Conservation (phyloP, 1,284 basidiomycete genomes). For the Ustilago lituana region DNA sequence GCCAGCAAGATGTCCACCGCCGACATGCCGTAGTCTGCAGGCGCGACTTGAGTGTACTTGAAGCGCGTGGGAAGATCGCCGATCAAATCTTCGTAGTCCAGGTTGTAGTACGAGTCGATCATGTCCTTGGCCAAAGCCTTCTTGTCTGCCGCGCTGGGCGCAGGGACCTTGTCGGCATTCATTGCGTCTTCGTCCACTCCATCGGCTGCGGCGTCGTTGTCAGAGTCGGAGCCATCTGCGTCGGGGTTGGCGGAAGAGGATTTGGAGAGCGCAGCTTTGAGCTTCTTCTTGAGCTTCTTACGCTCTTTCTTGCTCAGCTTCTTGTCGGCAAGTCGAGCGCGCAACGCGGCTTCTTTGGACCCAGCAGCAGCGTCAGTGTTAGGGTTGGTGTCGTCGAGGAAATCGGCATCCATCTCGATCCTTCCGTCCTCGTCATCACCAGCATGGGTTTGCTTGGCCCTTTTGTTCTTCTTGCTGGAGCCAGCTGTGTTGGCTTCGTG, state of each 20-base stretch:
- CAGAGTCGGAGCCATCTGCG: slow-evolving; percentile 29
- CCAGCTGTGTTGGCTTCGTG: slow-evolving; percentile 67
- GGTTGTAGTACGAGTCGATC: slow-evolving; percentile 86
- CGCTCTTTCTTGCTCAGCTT: slow-evolving; percentile 82
- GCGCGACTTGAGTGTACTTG: slow-evolving; percentile 81
- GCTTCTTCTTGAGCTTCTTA: slow-evolving; percentile 71
- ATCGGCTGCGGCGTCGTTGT: slow-evolving; percentile 10
- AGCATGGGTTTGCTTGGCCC: slow-evolving; percentile 65
- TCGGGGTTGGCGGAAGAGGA: slow-evolving; percentile 34
- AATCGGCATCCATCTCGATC: slow-evolving; percentile 80
- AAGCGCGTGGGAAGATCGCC: slow-evolving; percentile 91
- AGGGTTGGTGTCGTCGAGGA: slow-evolving; percentile 59
- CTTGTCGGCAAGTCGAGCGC: slow-evolving; percentile 60
- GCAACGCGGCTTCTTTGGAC: slow-evolving; percentile 35
- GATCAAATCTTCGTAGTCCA: slow-evolving; percentile 96
- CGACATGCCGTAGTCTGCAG: slow-evolving; percentile 78
- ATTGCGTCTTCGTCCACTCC: slow-evolving; percentile 63
- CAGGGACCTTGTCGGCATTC: slow-evolving; percentile 36
- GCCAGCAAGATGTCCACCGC: slow-evolving; percentile 91
- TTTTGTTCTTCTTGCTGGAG: slow-evolving; percentile 72
- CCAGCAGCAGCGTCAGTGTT: slow-evolving; percentile 22
- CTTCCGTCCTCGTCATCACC: slow-evolving; percentile 39
- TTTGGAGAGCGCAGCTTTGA: slow-evolving; percentile 63
- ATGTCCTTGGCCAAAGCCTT: slow-evolving; percentile 76
- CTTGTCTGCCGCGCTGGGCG: slow-evolving; percentile 43